Evolutionary conservation across 371 early-diverging fungal species (phyloP).

Genomic region (Rhizopus arrhizus): DNA sequence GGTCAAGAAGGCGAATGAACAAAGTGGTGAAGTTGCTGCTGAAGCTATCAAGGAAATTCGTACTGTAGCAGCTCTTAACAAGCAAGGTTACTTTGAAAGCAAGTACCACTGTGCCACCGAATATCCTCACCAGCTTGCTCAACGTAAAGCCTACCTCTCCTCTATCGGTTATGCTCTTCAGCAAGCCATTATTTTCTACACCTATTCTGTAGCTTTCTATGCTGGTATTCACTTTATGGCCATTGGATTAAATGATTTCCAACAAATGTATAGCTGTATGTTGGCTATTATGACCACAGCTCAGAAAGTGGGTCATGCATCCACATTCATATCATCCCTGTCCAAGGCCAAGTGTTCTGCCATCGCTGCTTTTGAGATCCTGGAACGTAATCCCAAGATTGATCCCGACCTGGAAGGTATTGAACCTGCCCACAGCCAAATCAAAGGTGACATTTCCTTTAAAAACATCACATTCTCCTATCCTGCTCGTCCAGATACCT

Average conservation of each 20-base stretch:
- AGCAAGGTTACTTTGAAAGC: constrained; percentile 69
- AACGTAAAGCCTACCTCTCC: constrained; percentile 56
- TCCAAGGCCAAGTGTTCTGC: constrained; percentile 85
- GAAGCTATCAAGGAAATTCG: constrained; percentile 88
- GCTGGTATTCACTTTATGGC: constrained; percentile 56
- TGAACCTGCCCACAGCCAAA: constrained; percentile 32
- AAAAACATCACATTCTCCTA: constrained; percentile 74
- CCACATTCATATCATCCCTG: constrained; percentile 58
- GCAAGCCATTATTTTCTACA: constrained; percentile 64
- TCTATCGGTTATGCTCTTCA: constrained; percentile 69
- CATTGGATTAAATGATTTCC: constrained; percentile 34
- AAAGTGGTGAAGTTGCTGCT: constrained; percentile 74
- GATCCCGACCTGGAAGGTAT: constrained; percentile 68
- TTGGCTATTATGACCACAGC: constrained; percentile 72
- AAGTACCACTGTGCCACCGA: constrained; percentile 59
- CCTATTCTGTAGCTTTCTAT: constrained; percentile 65
- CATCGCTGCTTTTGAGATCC: constrained; percentile 66
- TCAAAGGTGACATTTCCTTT: constrained; percentile 61
- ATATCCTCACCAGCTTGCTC: constrained; percentile 65
- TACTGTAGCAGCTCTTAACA: constrained; percentile 82
- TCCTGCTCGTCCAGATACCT: constrained; percentile 78
- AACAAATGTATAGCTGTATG: constrained; percentile 62
- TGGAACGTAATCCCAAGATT: constrained; percentile 73
- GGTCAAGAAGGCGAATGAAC: constrained; percentile 66
- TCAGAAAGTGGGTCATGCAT: constrained; percentile 62